Conservation (phyloP, 257 asterid genomes). For the Solanum bulbocastanum region DNA sequence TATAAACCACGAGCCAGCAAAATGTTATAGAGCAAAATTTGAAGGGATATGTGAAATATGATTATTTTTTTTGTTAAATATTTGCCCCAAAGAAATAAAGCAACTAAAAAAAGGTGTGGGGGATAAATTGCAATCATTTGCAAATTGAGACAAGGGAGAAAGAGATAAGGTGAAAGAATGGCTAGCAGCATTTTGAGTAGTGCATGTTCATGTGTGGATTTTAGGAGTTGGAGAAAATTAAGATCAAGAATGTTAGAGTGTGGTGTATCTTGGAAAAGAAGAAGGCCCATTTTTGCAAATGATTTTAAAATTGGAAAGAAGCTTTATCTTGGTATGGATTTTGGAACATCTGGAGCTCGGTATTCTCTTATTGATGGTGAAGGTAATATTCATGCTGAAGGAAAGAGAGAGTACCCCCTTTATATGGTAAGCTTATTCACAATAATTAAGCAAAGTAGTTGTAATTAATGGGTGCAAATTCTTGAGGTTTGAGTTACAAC, state of each 20-base stretch:
- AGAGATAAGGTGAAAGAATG: conserved; percentile 13
- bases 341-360: conserved; percentile 94
- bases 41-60: background rate
- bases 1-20: background rate
- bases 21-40: background rate
- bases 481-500: background rate
- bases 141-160: background rate
- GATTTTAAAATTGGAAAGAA: conserved; percentile 19
- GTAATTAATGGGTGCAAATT: background rate
- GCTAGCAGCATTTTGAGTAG: conserved; percentile 20
- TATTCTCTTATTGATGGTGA: conserved; percentile 53
- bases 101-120: background rate
- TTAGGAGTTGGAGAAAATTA: background rate
- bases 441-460: background rate
- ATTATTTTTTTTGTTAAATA: background rate
- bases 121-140: background rate
- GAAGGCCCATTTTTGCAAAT: conserved; percentile 12
- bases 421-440: conserved; percentile 29
- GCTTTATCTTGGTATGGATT: conserved; percentile 91
- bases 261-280: conserved; percentile 11
- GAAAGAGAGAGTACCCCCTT: conserved; percentile 71
- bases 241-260: conserved; percentile 6
- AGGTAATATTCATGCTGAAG: conserved; percentile 49
- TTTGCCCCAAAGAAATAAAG: background rate
- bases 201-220: conserved; percentile 15